phyloP scores from a whole-genome alignment of 306 rosid genomes.

The Styphnolobium japonicum region DNA sequence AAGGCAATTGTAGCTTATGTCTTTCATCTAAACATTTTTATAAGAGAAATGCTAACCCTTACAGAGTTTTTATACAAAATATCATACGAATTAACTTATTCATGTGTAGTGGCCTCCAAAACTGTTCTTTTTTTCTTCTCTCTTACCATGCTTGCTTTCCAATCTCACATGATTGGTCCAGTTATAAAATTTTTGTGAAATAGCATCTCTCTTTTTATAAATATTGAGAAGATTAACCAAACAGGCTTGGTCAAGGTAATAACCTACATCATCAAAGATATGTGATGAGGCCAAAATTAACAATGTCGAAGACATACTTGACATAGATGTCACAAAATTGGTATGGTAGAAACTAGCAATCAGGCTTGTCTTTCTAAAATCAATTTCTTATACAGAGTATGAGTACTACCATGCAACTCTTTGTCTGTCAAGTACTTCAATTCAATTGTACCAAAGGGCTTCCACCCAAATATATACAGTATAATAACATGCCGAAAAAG shows the following conservation, averaged over 20 bases:
- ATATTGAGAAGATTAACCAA: background rate
- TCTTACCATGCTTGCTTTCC: background rate
- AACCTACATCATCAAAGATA: background rate
- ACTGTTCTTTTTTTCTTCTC: too few species aligned
- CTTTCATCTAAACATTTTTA: constrained; percentile 8
- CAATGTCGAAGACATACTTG: background rate
- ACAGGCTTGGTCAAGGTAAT: background rate
- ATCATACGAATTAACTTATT: background rate
- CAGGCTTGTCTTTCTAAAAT: background rate
- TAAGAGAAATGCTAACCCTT: background rate
- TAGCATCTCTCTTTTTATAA: background rate
- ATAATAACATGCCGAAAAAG: background rate
- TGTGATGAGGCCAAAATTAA: background rate
- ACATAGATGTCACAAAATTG: background rate
- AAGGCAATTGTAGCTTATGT: constrained; percentile 1
- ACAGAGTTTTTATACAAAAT: background rate
- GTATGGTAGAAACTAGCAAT: background rate
- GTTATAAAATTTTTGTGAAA: background rate
- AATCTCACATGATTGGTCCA: background rate
- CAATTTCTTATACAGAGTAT: background rate
- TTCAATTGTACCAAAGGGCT: background rate
- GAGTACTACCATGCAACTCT: background rate
- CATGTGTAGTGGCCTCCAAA: background rate
- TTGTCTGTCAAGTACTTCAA: background rate
- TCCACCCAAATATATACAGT: background rate